Base-by-base conservation (phyloP, 371 early-diverging fungal genomes). In the Saksenaea oblongispora region DNA sequence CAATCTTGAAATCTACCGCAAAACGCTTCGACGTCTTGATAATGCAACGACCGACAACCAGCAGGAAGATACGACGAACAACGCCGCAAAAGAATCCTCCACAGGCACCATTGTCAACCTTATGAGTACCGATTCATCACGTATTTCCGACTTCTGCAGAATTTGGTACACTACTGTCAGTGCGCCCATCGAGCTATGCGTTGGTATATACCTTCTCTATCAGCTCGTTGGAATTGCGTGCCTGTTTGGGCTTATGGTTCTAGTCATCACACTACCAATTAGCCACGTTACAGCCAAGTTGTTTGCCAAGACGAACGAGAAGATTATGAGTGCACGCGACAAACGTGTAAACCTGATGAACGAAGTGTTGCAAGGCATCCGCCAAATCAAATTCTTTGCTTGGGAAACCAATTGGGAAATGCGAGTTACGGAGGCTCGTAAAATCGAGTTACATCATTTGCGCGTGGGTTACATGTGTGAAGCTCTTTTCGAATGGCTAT, bases 21-120 rank as follows among this genome's bases (percentile, higher is more conserved):
- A 87, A 59, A 84, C 85, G 0, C 64, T 87, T 7, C 82, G 79
- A 39, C 79, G 84, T 9, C 71, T 83, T 26, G 78, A 74, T 47
- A 69, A 70, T 62, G 72, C 72, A 13, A 63, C 70, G 2, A 57
- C 72, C 26, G 74, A 72, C 18, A 66, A 62, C 15, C 62, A 59
- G 8, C 51, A 66, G 8, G 62, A 67, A 7, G 63, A 60, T 8
- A 54, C 0, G 71, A 60, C 24, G 53, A 65, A n/a, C 59, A 59
- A 69, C 3, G 71, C 72, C 14, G 74, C 73, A 34, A 63, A 71
- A 1, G 70, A 72, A 5, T 74, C 84, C n/a, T 75, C 78, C 1
- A 73, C 83, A 4, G 96, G 96, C 24, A 87, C 85, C 26, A 83
- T 96, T 58, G 90, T 91, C 66, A 96, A 92, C 69, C 67, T 97